These are phyloP conservation scores for Rhizodiscina lignyota DNA, from an alignment of 495 filamentous ascomycete genomes.

Conservation along the genomic window DNA sequence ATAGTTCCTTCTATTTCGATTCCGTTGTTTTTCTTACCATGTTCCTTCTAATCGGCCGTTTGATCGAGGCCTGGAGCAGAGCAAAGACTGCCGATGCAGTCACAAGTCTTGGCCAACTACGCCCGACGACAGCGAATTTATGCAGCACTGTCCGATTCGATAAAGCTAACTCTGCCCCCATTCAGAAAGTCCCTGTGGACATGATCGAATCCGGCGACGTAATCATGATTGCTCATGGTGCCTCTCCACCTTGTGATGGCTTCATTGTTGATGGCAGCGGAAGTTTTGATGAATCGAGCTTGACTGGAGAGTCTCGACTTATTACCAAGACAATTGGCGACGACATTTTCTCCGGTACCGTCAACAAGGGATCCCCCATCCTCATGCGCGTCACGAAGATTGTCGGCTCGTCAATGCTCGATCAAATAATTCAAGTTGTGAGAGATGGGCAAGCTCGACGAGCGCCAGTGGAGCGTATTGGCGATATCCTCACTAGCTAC, in stretches of 20 bases:
- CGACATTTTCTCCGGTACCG: conserved; percentile 60
- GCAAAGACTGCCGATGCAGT: conserved; percentile 76
- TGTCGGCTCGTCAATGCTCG: conserved; percentile 66
- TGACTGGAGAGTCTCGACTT: conserved; percentile 70
- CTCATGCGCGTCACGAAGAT: conserved; percentile 50
- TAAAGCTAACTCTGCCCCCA: conserved; percentile 9
- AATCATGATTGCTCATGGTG: conserved; percentile 57
- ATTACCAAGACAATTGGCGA: conserved; percentile 54
- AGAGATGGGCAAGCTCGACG: conserved; percentile 76
- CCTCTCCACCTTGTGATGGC: conserved; percentile 71
- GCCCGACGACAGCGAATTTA: conserved; percentile 52
- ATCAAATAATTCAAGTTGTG: conserved; percentile 72
- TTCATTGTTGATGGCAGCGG: conserved; percentile 41
- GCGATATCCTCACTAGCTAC: conserved; percentile 63
- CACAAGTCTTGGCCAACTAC: conserved; percentile 51
- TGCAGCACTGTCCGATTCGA: conserved; percentile 25
- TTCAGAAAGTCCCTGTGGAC: conserved; percentile 38
- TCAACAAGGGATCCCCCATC: conserved; percentile 65
- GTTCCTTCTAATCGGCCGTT: conserved; percentile 62
- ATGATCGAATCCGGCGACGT: conserved; percentile 65
- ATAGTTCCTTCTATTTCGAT: conserved; percentile 52
- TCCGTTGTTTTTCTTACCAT: conserved; percentile 81
- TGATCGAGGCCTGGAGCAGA: conserved; percentile 78
- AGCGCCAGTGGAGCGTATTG: conserved; percentile 71
- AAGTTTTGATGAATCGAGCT: conserved; percentile 67